phyloP scores from a whole-genome alignment of 768 basidiomycete species.

The Coprinellus micaceus region DNA sequence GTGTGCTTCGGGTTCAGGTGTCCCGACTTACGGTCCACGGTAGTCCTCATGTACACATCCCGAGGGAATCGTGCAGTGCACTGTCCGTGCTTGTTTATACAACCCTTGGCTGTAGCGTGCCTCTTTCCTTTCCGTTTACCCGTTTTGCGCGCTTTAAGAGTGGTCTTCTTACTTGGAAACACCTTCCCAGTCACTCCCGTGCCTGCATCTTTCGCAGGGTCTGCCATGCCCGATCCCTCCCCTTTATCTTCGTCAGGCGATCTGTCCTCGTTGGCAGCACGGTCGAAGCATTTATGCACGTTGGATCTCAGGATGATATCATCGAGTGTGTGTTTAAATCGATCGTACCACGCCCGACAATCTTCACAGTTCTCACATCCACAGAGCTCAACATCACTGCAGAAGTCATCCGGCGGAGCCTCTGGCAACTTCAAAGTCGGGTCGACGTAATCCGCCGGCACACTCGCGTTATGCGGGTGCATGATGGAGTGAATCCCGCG shows the following conservation, averaged over 20 bases:
- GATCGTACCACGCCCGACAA: slow-evolving; percentile 14
- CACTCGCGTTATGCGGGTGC: no score
- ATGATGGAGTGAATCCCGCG: no score
- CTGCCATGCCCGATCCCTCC: no score
- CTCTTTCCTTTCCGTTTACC: background rate
- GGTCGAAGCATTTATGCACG: slow-evolving; percentile 22
- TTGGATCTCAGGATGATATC: slow-evolving; percentile 25
- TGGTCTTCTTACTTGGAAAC: no score
- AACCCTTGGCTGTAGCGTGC: slow-evolving; percentile 15
- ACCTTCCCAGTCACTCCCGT: no score
- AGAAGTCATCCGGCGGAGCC: slow-evolving; percentile 16
- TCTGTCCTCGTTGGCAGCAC: no score
- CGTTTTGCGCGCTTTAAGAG: no score
- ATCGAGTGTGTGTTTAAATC: slow-evolving; percentile 19
- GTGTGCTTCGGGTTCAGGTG: slow-evolving; percentile 24
- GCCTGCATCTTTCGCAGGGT: no score
- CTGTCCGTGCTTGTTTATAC: slow-evolving; percentile 23
- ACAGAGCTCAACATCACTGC: background rate
- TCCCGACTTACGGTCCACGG: slow-evolving; percentile 26
- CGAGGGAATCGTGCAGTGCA: slow-evolving; percentile 35
- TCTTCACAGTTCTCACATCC: background rate
- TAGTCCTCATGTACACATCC: slow-evolving; percentile 13
- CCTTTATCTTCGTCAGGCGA: no score
- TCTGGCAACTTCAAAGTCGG: slow-evolving; percentile 23
- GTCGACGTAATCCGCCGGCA: slow-evolving; percentile 9